These are phyloP conservation scores for Globisporangium splendens DNA, from an alignment of 352 stramenopile species.

Conservation along the genomic window DNA sequence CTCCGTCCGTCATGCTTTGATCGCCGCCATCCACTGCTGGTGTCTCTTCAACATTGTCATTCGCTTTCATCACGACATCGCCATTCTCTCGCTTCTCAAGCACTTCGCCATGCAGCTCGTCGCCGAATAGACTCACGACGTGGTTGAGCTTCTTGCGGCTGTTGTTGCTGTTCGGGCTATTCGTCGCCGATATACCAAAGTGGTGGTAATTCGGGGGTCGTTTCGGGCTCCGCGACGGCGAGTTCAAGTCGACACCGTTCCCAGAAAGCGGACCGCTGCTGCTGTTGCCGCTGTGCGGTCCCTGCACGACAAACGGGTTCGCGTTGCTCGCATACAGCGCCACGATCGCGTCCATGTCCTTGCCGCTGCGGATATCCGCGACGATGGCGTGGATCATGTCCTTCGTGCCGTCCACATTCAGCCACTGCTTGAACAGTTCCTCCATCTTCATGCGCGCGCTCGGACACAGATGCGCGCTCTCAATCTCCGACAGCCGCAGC, in stretches of 20 bases:
- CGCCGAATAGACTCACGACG: conserved; percentile 72
- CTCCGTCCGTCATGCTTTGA: conserved; percentile 29
- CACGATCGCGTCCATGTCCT: conserved; percentile 50
- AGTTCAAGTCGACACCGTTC: conserved; percentile 3
- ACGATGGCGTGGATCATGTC: conserved; percentile 84
- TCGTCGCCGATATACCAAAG: conserved; percentile 30
- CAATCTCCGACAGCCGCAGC: conserved; percentile 77
- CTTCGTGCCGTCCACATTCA: conserved; percentile 82
- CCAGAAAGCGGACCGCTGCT: no score
- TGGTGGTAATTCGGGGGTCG: conserved; percentile 80
- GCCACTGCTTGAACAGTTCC: conserved; percentile 83
- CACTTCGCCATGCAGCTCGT: conserved; percentile 52
- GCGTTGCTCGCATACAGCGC: conserved; percentile 19
- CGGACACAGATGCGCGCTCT: conserved; percentile 72
- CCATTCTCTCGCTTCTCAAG: conserved; percentile 6
- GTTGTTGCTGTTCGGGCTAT: conserved; percentile 34
- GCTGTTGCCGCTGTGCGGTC: background rate
- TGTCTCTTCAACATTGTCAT: conserved; percentile 9
- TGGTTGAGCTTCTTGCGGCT: conserved; percentile 52
- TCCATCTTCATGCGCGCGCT: conserved; percentile 86
- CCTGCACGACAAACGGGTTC: no score
- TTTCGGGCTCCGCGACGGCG: conserved; percentile 73
- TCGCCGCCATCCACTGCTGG: conserved; percentile 7
- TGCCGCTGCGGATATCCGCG: conserved; percentile 70
- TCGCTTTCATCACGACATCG: conserved; percentile 42